Percentiles rank a stretch among this genome's conserved stretches.
Evolutionary conservation across 2,329 filamentous ascomycete species (phyloP).

Genomic region (Escovopsis weberi): DNA sequence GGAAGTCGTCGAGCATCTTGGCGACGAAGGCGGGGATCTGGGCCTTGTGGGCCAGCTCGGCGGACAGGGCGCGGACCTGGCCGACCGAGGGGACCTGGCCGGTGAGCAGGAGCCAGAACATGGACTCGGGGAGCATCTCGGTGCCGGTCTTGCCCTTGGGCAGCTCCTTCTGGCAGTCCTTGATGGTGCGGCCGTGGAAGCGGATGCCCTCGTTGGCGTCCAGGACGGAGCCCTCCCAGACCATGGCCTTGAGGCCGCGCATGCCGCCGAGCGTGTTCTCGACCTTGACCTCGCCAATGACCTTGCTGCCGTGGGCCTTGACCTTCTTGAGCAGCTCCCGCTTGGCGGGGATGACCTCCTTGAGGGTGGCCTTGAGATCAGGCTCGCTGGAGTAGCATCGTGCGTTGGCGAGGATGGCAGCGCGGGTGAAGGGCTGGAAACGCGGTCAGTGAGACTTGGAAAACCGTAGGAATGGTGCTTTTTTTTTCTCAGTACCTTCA

Average conservation of each 20-base stretch:
- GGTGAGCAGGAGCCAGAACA: conserved; percentile 98
- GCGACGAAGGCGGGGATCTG: conserved; percentile 69
- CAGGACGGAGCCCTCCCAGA: conserved; percentile 96
- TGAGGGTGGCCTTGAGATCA: conserved; percentile 78
- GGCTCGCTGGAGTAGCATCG: conserved; percentile 67
- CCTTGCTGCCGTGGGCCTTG: conserved; percentile 70
- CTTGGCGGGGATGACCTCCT: conserved; percentile 76
- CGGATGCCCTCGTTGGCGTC: conserved; percentile 95
- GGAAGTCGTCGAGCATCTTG: conserved; percentile 82
- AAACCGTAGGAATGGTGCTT: no score
- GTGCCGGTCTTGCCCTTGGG: conserved; percentile 86
- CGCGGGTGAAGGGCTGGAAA: conserved; percentile 17
- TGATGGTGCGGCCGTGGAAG: conserved; percentile 95
- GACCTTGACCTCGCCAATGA: conserved; percentile 83
- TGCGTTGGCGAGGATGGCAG: conserved; percentile 15
- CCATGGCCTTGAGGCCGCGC: conserved; percentile 94
- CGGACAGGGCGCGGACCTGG: conserved; percentile 72
- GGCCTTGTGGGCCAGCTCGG: conserved; percentile 76
- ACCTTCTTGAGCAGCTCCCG: conserved; percentile 87
- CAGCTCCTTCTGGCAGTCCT: conserved; percentile 87
- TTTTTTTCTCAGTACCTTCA: conserved; percentile 37
- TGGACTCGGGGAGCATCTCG: conserved; percentile 96
- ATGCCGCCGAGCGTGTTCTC: conserved; percentile 92
- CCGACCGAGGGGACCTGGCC: conserved; percentile 73
- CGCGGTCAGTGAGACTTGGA: background rate